A percentile compares a stretch with the other conserved stretches of the same genome.
These are phyloP conservation scores for Sonneratia alba DNA, from an alignment of 345 rosid genomes.

Conservation along the genomic window DNA sequence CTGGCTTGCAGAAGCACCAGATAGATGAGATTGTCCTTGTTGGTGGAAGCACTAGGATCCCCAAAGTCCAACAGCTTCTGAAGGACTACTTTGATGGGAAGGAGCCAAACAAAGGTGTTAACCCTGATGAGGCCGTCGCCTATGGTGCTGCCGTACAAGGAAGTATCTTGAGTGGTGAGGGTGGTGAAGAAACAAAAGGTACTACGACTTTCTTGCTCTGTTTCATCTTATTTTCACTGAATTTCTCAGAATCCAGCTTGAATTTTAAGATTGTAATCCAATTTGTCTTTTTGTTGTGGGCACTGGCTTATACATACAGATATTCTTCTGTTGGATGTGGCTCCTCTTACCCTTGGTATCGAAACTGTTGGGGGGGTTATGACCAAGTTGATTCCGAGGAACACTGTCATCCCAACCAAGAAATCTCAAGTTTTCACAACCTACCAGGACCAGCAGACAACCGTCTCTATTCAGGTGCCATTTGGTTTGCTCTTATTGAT, in stretches of 20 bases:
- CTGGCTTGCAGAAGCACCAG: slow-evolving; percentile 22
- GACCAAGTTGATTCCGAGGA: slow-evolving; percentile 98
- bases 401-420: slow-evolving; percentile 96
- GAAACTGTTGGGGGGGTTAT: slow-evolving; percentile 98
- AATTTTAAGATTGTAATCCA: neutral
- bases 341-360: slow-evolving; percentile 91
- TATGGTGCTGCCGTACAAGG: slow-evolving; percentile 99
- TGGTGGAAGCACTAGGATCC: slow-evolving; percentile 98
- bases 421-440: slow-evolving; percentile 97
- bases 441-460: slow-evolving; percentile 97
- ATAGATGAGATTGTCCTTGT: slow-evolving; percentile 96
- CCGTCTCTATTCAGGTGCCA: slow-evolving; percentile 81
- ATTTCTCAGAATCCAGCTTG: neutral
- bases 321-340: slow-evolving; percentile 91
- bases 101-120: slow-evolving; percentile 99
- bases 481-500: neutral
- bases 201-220: neutral
- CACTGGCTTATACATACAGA: slow-evolving; percentile 23
- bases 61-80: slow-evolving; percentile 96
- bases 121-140: slow-evolving; percentile 99
- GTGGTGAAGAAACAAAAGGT: slow-evolving; percentile 99
- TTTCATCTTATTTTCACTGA: neutral
- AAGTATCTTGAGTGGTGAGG: slow-evolving; percentile 96
- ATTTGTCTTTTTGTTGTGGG: neutral
- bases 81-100: slow-evolving; percentile 92